These are phyloP conservation scores for Glutinoglossum americanum DNA, from an alignment of 495 filamentous ascomycete genomes.

Conservation along the genomic window DNA sequence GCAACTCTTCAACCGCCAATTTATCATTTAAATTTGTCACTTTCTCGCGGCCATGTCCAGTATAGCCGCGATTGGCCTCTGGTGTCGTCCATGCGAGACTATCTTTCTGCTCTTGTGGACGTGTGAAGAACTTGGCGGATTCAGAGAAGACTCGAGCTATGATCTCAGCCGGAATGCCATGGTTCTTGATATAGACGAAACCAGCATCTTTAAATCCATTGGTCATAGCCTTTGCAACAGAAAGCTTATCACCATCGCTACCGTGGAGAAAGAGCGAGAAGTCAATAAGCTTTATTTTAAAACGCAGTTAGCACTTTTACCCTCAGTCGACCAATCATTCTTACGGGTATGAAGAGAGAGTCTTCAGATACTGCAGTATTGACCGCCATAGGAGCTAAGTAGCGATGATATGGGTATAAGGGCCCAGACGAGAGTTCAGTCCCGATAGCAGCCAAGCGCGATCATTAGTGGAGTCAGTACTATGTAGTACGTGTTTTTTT, in stretches of 20 bases:
- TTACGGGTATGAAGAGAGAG: conserved; percentile 48
- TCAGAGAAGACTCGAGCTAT: conserved; percentile 40
- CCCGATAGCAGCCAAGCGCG: too few species aligned
- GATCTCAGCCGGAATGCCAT: conserved; percentile 41
- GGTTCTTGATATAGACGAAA: conserved; percentile 77
- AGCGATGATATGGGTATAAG: too few species aligned
- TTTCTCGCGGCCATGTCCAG: conserved; percentile 56
- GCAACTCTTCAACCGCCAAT: conserved; percentile 34
- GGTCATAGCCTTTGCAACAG: conserved; percentile 49
- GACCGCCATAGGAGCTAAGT: background rate
- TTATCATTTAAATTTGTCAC: conserved; percentile 34
- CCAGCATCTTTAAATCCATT: conserved; percentile 67
- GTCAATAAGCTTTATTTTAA: conserved; percentile 42
- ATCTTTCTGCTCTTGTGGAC: conserved; percentile 49
- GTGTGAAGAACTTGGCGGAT: conserved; percentile 56
- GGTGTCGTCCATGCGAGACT: conserved; percentile 33
- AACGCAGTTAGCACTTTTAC: too few species aligned
- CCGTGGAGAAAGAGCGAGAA: conserved; percentile 56
- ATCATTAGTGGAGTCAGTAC: too few species aligned
- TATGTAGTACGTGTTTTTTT: too few species aligned
- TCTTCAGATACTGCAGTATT: conserved; percentile 37
- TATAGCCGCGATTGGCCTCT: conserved; percentile 37
- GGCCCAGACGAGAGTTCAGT: too few species aligned
- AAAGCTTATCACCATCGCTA: conserved; percentile 33
- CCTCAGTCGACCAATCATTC: conserved; percentile 5